Conservation (phyloP, 2,329 filamentous ascomycete species). For the Xylariales sp. region DNA sequence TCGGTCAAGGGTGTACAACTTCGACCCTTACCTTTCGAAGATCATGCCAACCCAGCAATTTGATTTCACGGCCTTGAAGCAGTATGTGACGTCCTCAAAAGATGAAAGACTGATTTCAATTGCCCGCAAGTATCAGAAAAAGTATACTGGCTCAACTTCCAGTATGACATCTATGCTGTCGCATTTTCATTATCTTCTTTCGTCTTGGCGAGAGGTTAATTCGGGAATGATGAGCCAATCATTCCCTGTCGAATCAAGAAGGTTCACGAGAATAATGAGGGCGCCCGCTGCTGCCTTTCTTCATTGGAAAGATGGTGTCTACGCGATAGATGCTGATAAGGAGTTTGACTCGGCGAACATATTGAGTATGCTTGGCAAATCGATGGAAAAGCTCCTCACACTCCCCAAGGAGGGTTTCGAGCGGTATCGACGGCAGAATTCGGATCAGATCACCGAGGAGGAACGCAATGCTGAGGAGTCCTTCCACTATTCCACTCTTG, state of each 20-base stretch:
- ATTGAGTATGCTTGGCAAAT: slow-evolving; percentile 87
- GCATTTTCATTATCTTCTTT: slow-evolving; percentile 92
- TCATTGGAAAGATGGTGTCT: slow-evolving; percentile 75
- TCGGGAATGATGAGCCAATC: slow-evolving; percentile 60
- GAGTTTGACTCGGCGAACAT: slow-evolving; percentile 81
- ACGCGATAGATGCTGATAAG: slow-evolving; percentile 96
- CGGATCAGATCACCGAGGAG: slow-evolving; percentile 65
- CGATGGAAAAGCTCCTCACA: slow-evolving; percentile 93
- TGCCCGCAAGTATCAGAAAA: slow-evolving; percentile 62
- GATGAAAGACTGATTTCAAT: slow-evolving; percentile 68
- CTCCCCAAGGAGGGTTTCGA: slow-evolving; percentile 79
- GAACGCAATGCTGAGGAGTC: slow-evolving; percentile 69
- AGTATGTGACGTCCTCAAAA: slow-evolving; percentile 88
- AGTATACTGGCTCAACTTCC: slow-evolving; percentile 91
- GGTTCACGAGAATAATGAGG: slow-evolving; percentile 69
- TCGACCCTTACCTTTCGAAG: slow-evolving; percentile 86
- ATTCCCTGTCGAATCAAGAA: slow-evolving; percentile 57
- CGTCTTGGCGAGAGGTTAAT: slow-evolving; percentile 73
- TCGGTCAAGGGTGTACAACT: slow-evolving; percentile 86
- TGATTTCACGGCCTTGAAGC: slow-evolving; percentile 79
- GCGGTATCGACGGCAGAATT: slow-evolving; percentile 68
- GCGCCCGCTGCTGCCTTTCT: slow-evolving; percentile 79
- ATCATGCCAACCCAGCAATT: slow-evolving; percentile 95
- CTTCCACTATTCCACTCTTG: slow-evolving; percentile 82
- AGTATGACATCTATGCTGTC: slow-evolving; percentile 87